These are phyloP conservation scores for Rhododendron molle DNA, from an alignment of 148 eudicot species.

Conservation along the genomic window DNA sequence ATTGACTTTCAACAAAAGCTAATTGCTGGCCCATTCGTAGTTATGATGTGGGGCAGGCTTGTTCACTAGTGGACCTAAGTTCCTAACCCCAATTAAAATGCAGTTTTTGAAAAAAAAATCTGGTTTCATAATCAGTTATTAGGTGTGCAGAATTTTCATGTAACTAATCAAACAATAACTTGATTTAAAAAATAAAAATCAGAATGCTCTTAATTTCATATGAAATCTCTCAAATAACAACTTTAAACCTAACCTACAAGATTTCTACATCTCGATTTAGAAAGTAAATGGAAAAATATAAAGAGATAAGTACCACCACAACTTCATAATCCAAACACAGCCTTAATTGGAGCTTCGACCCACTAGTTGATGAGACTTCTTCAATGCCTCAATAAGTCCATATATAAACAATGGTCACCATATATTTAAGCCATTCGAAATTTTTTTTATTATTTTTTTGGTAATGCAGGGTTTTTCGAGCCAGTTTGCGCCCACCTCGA, in stretches of 20 bases:
- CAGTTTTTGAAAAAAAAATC: neutral
- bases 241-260: neutral
- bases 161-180: neutral
- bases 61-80: neutral
- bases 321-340: neutral
- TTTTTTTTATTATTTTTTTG: too few species aligned
- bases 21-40: neutral
- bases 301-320: neutral
- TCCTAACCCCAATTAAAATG: neutral
- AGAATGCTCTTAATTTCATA: neutral
- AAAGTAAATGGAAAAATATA: neutral
- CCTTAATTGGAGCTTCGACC: neutral
- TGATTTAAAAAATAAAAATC: neutral
- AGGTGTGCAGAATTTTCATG: neutral
- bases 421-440: neutral
- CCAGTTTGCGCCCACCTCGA: too few species aligned
- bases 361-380: neutral
- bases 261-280: neutral
- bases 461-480: too few species aligned
- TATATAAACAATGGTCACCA: neutral
- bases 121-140: neutral
- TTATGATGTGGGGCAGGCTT: neutral
- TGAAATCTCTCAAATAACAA: neutral
- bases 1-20: neutral
- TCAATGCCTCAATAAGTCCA: neutral